Evolutionary conservation across 2,329 filamentous ascomycete species (phyloP).

Genomic region (Annulohypoxylon truncatum): DNA sequence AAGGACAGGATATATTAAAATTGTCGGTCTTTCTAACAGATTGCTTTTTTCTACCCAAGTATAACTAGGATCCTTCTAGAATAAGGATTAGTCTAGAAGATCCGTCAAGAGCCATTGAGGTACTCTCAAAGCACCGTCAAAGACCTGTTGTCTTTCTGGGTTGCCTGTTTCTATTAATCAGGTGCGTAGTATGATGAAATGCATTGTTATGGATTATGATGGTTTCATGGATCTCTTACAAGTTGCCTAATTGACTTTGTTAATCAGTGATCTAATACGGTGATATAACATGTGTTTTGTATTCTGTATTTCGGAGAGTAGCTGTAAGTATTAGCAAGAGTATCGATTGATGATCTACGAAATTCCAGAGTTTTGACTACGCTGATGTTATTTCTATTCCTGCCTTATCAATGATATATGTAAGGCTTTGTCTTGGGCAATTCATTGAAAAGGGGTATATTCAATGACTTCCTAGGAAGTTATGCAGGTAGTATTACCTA

Average conservation of each 20-base stretch:
- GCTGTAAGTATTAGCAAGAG: not conserved
- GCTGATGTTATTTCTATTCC: not conserved
- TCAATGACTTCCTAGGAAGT: constrained; percentile 21
- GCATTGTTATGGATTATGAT: not conserved
- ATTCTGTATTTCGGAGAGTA: not conserved
- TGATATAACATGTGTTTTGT: not conserved
- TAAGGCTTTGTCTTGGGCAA: not conserved
- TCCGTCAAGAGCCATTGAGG: too few species aligned
- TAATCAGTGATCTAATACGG: not conserved
- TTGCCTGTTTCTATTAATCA: not conserved
- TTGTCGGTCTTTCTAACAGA: not conserved
- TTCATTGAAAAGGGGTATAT: not conserved
- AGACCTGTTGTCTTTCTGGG: not conserved
- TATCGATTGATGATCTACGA: not conserved
- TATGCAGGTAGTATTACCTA: too few species aligned
- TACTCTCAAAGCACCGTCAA: not conserved
- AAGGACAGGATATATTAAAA: not conserved
- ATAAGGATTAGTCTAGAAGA: not conserved
- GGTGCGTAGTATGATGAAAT: constrained; percentile 13
- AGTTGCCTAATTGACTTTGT: not conserved
- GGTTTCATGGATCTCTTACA: not conserved
- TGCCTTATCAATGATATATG: not conserved
- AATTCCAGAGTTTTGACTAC: not conserved
- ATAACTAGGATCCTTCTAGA: not conserved
- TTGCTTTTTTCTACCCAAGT: not conserved